Evolutionary conservation across 2,329 filamentous ascomycete species (phyloP).

Genomic region (Neonectria hederae): DNA sequence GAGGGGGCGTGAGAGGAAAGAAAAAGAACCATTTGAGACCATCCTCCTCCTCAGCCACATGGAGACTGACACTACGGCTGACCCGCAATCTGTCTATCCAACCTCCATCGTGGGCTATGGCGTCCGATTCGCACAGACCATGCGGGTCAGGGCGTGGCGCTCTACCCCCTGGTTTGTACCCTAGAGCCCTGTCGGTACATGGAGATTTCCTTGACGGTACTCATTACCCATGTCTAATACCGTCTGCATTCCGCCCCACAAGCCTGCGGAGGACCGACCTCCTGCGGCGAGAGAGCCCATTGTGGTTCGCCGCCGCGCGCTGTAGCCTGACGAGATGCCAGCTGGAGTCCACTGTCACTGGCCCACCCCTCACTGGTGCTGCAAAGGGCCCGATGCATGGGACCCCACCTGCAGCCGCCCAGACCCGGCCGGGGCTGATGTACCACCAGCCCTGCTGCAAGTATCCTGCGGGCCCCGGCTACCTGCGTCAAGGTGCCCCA

Average conservation of each 20-base stretch:
- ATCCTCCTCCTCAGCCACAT: conserved; percentile 24
- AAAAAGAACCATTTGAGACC: conserved; percentile 4
- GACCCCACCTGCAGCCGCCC: conserved; percentile 21
- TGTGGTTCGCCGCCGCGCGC: neutral
- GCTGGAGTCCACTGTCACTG: conserved; percentile 1
- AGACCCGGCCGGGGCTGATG: conserved; percentile 18
- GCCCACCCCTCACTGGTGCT: conserved; percentile 10
- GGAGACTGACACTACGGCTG: conserved; percentile 23
- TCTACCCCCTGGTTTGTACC: conserved; percentile 1
- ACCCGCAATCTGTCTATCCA: conserved; percentile 26
- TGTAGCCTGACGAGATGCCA: neutral
- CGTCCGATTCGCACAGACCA: conserved; percentile 29
- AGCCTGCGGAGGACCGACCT: neutral
- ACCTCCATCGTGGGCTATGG: conserved; percentile 16
- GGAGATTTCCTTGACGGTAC: conserved; percentile 13
- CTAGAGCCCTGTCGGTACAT: conserved; percentile 9
- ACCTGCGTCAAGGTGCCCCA: conserved; percentile 15
- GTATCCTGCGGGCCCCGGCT: conserved; percentile 24
- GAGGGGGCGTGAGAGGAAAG: conserved; percentile 9
- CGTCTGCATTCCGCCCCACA: conserved; percentile 15
- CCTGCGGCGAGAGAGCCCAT: neutral
- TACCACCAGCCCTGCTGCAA: conserved; percentile 34
- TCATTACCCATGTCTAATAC: conserved; percentile 12
- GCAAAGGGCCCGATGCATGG: conserved; percentile 26
- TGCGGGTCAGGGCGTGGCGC: conserved; percentile 25